Conservation (phyloP, 208 protist genomes). For the Phytomonas francai region DNA sequence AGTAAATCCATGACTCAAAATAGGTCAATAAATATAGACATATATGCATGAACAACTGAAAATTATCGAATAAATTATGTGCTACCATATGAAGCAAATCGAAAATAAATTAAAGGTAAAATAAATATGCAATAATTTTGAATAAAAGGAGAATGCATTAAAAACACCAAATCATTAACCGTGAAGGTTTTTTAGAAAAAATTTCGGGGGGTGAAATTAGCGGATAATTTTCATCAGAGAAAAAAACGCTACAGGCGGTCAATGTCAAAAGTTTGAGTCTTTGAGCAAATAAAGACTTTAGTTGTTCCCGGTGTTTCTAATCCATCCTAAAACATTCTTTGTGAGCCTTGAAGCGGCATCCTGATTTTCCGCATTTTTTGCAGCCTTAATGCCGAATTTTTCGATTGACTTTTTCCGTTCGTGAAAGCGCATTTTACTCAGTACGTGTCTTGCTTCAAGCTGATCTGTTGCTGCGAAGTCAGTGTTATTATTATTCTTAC, state of each 20-base stretch:
- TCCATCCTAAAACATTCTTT: constrained; percentile 82
- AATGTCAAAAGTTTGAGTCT: neutral
- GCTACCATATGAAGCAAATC: neutral
- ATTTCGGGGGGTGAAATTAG: neutral
- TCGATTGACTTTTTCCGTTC: constrained; percentile 64
- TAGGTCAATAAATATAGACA: neutral
- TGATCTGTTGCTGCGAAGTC: constrained; percentile 48
- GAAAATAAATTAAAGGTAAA: constrained; percentile 10
- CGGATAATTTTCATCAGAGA: neutral
- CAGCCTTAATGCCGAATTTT: constrained; percentile 47
- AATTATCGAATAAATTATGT: neutral
- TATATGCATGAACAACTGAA: neutral
- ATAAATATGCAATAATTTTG: constrained; percentile 9
- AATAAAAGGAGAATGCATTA: too few relatives aligned
- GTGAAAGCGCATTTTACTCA: constrained; percentile 76
- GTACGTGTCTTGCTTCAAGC: constrained; percentile 63
- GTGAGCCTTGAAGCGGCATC: constrained; percentile 58
- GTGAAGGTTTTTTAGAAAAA: neutral
- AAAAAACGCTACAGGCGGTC: constrained; percentile 2
- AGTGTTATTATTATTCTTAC: constrained; percentile 64
- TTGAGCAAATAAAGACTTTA: constrained; percentile 1
- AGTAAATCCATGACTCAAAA: constrained; percentile 15
- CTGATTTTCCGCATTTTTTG: constrained; percentile 54
- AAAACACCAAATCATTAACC: neutral
- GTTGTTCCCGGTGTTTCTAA: constrained; percentile 34